Percentiles rank a stretch among this genome's conserved stretches.
Conservation (phyloP, 768 basidiomycete species). For the Panaeolus cyanescens region DNA sequence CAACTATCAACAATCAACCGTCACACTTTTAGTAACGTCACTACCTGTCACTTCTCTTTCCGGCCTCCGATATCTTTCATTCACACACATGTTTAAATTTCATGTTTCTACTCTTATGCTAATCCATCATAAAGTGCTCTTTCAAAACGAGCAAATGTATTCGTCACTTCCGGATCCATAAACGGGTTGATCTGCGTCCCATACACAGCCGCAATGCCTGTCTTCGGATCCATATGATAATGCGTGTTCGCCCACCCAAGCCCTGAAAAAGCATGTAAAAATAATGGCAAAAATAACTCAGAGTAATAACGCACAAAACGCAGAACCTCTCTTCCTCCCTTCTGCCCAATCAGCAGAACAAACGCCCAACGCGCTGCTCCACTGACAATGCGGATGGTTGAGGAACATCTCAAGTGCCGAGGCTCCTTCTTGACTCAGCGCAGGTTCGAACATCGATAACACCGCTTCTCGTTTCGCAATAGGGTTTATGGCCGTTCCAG, state of each 20-base stretch:
- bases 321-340: conserved; percentile 30
- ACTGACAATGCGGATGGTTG: conserved; percentile 7
- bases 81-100: too few relatives aligned
- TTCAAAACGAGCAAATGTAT: conserved; percentile 24
- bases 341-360: conserved; percentile 24
- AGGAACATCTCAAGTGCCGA: neutral
- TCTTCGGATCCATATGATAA: conserved; percentile 31
- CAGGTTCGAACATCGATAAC: conserved; percentile 18
- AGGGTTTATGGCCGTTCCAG: conserved; percentile 14
- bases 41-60: neutral
- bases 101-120: too few relatives aligned
- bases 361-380: conserved; percentile 28
- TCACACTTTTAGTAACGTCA: neutral
- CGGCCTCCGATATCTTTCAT: neutral
- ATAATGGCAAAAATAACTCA: neutral
- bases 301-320: conserved; percentile 25
- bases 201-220: conserved; percentile 33
- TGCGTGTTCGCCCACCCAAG: conserved; percentile 34
- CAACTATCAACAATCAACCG: neutral
- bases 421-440: conserved; percentile 9
- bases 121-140: conserved; percentile 27
- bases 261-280: conserved; percentile 20
- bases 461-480: conserved; percentile 15
- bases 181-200: conserved; percentile 31
- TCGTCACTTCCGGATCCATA: conserved; percentile 20